Base-by-base conservation (phyloP, 179 eudicot genomes). In the Spergularia azorica region DNA sequence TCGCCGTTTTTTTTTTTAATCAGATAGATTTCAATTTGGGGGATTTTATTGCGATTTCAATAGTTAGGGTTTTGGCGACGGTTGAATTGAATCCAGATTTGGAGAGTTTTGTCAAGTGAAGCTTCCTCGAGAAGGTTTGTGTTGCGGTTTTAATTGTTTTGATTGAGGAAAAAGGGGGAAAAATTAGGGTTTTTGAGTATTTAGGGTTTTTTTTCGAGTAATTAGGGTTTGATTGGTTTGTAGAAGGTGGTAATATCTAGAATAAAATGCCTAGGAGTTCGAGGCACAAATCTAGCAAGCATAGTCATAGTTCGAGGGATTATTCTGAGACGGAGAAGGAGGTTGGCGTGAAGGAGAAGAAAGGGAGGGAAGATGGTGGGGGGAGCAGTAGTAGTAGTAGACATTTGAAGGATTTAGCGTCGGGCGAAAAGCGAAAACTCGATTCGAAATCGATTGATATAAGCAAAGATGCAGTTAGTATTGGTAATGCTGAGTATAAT, bases 211-310 rank as follows among this genome's bases (percentile, higher is more conserved):
- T 48, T 16, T 66, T 55, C 64, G 9, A 16, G 9, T 39, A 71
- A 48, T 66, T 74, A 65, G 79, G 81, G 43, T 66, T 26, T 26
- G 32, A 59, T 41, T 59, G 73, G 51, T 17, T 74, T 26, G 32
- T 26, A 54, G 73, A 50, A 13, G 11, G 2, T 48, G 32, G 32
- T 26, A 26, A 26, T 26, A 51, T 50, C 1, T 2, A 36, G 51
- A 39, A 70, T 9, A 64, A 95, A 26, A 26, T 95, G 99, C 94
- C 99, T 76, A 88, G 89, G 73, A 95, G 97, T 84, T 95, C 97
- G 72, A 83, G 97, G 59, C 97, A 92, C 77, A 95, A 95, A 86
- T 95, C 96, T 64, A 88, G 92, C 80, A 95, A 93, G 76, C 97
- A 90, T 71, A n/a, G n/a, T n/a, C n/a, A n/a, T n/a, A 87, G 90